Base-by-base conservation (phyloP, 352 stramenopile species). In the Plasmopara halstedii region DNA sequence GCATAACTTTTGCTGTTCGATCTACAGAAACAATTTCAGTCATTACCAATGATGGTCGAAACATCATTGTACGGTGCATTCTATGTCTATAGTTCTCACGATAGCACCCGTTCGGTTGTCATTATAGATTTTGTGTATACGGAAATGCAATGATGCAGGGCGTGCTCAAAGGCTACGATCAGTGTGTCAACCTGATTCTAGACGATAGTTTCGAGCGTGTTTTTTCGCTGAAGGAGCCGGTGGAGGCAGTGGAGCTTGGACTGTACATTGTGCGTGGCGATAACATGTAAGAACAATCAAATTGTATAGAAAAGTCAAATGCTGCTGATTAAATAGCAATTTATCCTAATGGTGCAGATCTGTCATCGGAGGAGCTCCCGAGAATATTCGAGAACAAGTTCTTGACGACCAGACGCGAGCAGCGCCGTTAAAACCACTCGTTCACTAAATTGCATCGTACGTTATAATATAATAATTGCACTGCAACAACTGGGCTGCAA, bases 251-350 rank as follows among this genome's bases (percentile, higher is more conserved):
- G 17, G 74, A 89, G 50, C 68, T 97, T 7, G 92, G 92, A 21
- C 66, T 97, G 19, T 97, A 96, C 55, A 96, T 98, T 51, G 76
- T 97, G 32, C 82, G 92, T 38, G 92, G 90, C 18, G 89, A 97
- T 68, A 97, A 97, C 64, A 95, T 97, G 84, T 94, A 69, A 56
- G 72, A 42, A 13, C 8, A 18, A 18, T 11, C 32, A 10, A 48
- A 7, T 19, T 26, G 9, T 35, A 4, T 20, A 11, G 11, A 7
- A 2, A 14, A 19, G 26, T 33, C 18, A 19, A 33, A 7, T 42
- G n/a, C 13, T 43, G 17, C 19, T 44, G 19, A 3, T 39, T 1
- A 50, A 42, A 2, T 6, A 15, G 31, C 21, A 54, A 6, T 15
- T 39, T 51, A 19, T 29, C 45, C 35, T n/a, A 33, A 8, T 11